Conservation (phyloP, 2,329 filamentous ascomycete species). For the Ophiostoma montium region DNA sequence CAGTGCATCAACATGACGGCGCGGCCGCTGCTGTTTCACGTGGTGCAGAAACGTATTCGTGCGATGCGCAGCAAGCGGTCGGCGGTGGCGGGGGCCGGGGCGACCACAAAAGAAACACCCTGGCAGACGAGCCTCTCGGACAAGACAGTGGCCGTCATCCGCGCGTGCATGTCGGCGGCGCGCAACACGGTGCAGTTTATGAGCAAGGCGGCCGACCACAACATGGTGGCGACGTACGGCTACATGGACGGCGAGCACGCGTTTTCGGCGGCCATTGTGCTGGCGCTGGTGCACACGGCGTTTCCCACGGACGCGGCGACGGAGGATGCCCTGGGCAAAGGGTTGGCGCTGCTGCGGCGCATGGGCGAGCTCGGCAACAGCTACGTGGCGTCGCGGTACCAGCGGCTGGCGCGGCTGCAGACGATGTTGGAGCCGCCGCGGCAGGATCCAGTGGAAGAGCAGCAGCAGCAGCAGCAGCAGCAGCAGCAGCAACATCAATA, state of each 20-base stretch:
- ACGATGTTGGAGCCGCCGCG: slow-evolving; percentile 4
- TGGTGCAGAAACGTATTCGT: slow-evolving; percentile 34
- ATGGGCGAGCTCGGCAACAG: slow-evolving; percentile 40
- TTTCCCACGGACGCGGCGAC: slow-evolving; percentile 32
- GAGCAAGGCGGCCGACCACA: slow-evolving; percentile 31
- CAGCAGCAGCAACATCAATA: background rate
- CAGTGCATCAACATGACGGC: slow-evolving; percentile 45
- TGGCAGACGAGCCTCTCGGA: slow-evolving; percentile 33
- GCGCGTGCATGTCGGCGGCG: slow-evolving; percentile 37
- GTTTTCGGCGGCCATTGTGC: slow-evolving; percentile 37
- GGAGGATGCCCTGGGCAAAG: slow-evolving; percentile 27
- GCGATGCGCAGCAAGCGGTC: slow-evolving; percentile 16
- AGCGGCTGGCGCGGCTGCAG: slow-evolving; percentile 16
- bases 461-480: background rate
- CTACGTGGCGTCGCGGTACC: slow-evolving; percentile 27
- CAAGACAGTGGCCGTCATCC: slow-evolving; percentile 35
- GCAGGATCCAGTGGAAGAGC: background rate
- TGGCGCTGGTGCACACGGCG: slow-evolving; percentile 39
- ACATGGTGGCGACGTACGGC: slow-evolving; percentile 40
- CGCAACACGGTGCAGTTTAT: slow-evolving; percentile 34
- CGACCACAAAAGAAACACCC: slow-evolving; percentile 17
- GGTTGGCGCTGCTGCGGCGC: slow-evolving; percentile 30
- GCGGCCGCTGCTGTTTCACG: slow-evolving; percentile 37
- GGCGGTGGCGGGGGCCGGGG: too few species aligned
- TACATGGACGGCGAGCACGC: slow-evolving; percentile 44